Evolutionary conservation across 1,284 basidiomycete genomes (phyloP).

Genomic region (Austroboletus novae-zelandiae): DNA sequence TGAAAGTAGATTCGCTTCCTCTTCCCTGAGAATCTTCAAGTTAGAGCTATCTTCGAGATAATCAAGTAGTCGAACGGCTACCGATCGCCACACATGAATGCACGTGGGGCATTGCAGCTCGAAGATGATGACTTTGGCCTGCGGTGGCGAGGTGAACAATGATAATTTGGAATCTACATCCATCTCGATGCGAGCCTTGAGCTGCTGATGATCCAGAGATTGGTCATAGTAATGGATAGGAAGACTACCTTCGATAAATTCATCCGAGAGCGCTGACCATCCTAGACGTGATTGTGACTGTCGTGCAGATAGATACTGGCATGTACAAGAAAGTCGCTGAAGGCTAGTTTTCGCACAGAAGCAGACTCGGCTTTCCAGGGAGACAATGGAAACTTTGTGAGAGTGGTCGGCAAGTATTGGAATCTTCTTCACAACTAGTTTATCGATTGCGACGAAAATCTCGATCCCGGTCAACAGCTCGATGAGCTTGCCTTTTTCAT

Average conservation of each 20-base stretch:
- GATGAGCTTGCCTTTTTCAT: no score
- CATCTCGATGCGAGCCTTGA: background rate
- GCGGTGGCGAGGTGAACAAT: background rate
- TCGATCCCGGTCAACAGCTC: no score
- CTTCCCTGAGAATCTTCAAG: background rate
- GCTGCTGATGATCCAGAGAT: background rate
- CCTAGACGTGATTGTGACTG: background rate
- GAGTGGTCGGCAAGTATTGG: no score
- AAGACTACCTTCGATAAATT: slow-evolving; percentile 21
- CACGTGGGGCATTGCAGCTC: slow-evolving; percentile 3
- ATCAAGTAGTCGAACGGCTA: background rate
- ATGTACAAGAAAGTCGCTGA: no score
- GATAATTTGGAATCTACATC: background rate
- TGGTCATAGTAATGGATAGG: background rate
- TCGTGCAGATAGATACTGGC: background rate
- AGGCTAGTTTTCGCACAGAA: no score
- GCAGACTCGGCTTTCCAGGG: no score
- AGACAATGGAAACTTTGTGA: no score
- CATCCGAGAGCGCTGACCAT: background rate
- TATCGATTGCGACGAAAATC: no score
- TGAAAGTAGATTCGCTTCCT: background rate
- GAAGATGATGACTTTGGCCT: background rate
- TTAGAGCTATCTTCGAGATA: background rate
- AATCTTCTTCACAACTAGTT: no score
- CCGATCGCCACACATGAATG: slow-evolving; percentile 6